Conservation (phyloP, 2,329 filamentous ascomycete genomes). For the Coleophoma cylindrospora region DNA sequence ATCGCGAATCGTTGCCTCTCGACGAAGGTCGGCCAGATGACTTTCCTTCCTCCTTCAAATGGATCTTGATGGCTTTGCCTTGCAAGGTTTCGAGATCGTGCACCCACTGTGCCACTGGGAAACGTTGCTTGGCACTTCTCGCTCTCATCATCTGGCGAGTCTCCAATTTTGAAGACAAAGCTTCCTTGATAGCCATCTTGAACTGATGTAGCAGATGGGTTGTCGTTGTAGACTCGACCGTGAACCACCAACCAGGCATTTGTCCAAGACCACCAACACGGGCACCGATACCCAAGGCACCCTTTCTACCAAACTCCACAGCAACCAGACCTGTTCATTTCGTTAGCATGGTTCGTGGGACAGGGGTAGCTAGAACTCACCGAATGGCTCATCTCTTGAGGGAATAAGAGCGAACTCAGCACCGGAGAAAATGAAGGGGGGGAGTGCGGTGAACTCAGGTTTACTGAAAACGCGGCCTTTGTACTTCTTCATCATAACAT, state of each 20-base stretch:
- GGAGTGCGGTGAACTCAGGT: conserved; percentile 62
- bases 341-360: too few relatives aligned
- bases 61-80: conserved; percentile 50
- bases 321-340: conserved; percentile 46
- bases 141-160: conserved; percentile 59
- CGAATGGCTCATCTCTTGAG: conserved; percentile 65
- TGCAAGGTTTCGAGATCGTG: conserved; percentile 62
- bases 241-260: conserved; percentile 70
- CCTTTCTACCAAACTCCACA: conserved; percentile 65
- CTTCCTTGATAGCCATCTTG: conserved; percentile 57
- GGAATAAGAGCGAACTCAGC: conserved; percentile 66
- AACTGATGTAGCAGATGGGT: conserved; percentile 61
- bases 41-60: conserved; percentile 19
- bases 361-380: too few relatives aligned
- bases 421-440: conserved; percentile 61
- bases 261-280: conserved; percentile 63
- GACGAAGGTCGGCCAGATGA: conserved; percentile 11
- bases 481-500: conserved; percentile 59
- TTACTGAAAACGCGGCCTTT: conserved; percentile 61
- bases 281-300: conserved; percentile 61
- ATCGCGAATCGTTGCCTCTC: background rate
- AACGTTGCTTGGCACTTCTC: conserved; percentile 58
- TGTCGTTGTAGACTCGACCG: conserved; percentile 59
- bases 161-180: conserved; percentile 50
- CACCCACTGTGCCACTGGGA: conserved; percentile 63